phyloP scores from a whole-genome alignment of 108 stramenopile species.

The Nitzschia palea region DNA sequence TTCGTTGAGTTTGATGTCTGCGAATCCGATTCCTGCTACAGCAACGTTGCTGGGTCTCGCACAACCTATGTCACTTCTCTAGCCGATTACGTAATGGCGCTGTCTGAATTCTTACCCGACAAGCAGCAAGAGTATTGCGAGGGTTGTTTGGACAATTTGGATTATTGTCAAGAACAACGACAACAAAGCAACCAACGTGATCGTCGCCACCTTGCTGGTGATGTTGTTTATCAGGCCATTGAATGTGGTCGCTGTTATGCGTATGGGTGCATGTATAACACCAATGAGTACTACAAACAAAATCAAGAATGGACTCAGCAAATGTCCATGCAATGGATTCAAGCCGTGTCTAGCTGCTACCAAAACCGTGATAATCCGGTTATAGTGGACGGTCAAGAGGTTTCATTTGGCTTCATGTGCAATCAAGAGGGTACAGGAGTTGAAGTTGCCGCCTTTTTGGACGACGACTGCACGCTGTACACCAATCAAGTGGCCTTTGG shows the following conservation, averaged over 20 bases:
- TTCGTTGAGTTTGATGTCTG: constrained; percentile 60
- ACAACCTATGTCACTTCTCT: constrained; percentile 47
- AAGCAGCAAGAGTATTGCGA: constrained; percentile 43
- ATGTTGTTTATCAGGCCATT: constrained; percentile 5
- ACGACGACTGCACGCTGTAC: constrained; percentile 58
- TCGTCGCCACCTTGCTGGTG: not conserved
- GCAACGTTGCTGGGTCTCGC: not conserved
- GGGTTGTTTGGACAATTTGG: constrained; percentile 41
- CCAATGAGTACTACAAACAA: constrained; percentile 19
- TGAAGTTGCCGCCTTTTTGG: constrained; percentile 60
- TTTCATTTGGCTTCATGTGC: constrained; percentile 50
- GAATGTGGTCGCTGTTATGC: constrained; percentile 47
- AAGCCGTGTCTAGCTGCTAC: constrained; percentile 3
- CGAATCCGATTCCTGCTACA: constrained; percentile 36
- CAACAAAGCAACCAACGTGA: not conserved
- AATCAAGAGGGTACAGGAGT: constrained; percentile 55
- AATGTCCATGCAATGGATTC: constrained; percentile 9
- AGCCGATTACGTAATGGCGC: constrained; percentile 35
- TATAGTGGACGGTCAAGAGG: not conserved
- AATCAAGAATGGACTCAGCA: constrained; percentile 27
- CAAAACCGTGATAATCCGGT: not conserved
- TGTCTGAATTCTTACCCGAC: constrained; percentile 36
- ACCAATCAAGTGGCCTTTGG: not conserved
- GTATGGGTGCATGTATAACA: constrained; percentile 31
- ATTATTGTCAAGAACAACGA: constrained; percentile 28